Evolutionary conservation across 352 stramenopile species (phyloP), one percentile per base, ranked within the genome.

Genomic region (Elongisporangium anandrum): DNA sequence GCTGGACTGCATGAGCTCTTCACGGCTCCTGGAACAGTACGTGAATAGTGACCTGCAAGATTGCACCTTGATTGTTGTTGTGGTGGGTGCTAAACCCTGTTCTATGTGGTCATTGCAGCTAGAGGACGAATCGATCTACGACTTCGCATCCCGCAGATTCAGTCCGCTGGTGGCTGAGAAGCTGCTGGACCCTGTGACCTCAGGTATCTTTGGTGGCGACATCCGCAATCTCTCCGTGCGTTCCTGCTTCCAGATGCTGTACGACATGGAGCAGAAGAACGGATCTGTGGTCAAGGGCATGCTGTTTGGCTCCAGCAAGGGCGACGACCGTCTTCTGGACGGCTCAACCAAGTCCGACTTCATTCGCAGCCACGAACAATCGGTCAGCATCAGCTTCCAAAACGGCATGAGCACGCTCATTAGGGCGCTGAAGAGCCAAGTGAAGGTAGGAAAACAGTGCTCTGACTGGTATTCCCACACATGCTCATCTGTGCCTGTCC

Each of bases 131-230:
- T 90, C 81, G 1, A 70, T 96, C 23, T 91, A 95, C 66, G 75
- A 77, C n/a, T 96, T 95, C 54, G 76, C 84, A 0, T 57, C 68
- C 7, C 75, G 88, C 23, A 73, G 87, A 21, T 95, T 96, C 62
- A 91, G 83, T 58, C 74, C 81, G 0, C 56, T 91, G 8, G 77
- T 96, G 17, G 88, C 88, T 0, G 80, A 96, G 56, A 70, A 68
- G 3, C 73, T 96, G 26, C 60, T 94, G 56, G 88, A 96, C 60
- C 81, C 88, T 9, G 78, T 96, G 59, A 65, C 72, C 5, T 94
- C 83, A 5, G 88, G 88, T 4, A 96, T 96, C 66, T 96, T 94
- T 60, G 85, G 81, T n/a, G 88, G 88, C 26, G 84, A 95, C 57
- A 90, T 94, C 61, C 69, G 68, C 38, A 60, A 87, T 13, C 70